phyloP scores from a whole-genome alignment of 2,329 filamentous ascomycete species.

The Cercospora sojina region DNA sequence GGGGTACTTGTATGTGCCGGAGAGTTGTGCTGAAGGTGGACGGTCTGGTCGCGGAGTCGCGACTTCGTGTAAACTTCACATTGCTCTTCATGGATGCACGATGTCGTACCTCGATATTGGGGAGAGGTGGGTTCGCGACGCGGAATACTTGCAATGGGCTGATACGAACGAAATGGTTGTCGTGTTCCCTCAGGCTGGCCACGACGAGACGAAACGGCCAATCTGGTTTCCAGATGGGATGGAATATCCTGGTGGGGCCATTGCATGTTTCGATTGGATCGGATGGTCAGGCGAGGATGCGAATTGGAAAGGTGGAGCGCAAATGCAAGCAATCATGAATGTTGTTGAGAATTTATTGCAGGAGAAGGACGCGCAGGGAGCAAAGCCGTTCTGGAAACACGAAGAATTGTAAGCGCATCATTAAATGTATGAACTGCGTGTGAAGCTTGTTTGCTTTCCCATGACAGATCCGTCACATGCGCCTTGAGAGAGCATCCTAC shows the following conservation, averaged over 20 bases:
- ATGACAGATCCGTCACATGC: background rate
- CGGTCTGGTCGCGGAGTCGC: background rate
- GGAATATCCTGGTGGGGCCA: background rate
- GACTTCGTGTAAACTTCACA: slow-evolving; percentile 8
- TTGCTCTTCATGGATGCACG: slow-evolving; percentile 20
- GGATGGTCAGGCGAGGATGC: slow-evolving; percentile 15
- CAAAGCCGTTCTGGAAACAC: background rate
- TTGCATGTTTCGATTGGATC: slow-evolving; percentile 16
- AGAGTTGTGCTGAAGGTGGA: background rate
- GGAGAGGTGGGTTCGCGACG: slow-evolving; percentile 5
- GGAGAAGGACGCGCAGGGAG: background rate
- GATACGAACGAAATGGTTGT: slow-evolving; percentile 16
- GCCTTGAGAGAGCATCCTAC: background rate
- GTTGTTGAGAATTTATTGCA: background rate
- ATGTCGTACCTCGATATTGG: slow-evolving; percentile 15
- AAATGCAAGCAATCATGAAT: slow-evolving; percentile 18
- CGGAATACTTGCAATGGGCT: slow-evolving; percentile 16
- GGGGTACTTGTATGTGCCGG: slow-evolving; percentile 12
- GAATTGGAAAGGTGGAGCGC: slow-evolving; percentile 13
- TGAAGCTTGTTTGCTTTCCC: background rate
- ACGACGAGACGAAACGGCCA: slow-evolving; percentile 1
- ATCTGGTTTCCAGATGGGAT: slow-evolving; percentile 13
- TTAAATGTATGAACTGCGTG: background rate
- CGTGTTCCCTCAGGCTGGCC: slow-evolving; percentile 15
- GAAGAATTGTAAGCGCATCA: background rate